Percentiles rank a stretch among this genome's conserved stretches.
These are phyloP conservation scores for Catunica adiposa DNA, from an alignment of 2,329 filamentous ascomycete species.

Conservation along the genomic window DNA sequence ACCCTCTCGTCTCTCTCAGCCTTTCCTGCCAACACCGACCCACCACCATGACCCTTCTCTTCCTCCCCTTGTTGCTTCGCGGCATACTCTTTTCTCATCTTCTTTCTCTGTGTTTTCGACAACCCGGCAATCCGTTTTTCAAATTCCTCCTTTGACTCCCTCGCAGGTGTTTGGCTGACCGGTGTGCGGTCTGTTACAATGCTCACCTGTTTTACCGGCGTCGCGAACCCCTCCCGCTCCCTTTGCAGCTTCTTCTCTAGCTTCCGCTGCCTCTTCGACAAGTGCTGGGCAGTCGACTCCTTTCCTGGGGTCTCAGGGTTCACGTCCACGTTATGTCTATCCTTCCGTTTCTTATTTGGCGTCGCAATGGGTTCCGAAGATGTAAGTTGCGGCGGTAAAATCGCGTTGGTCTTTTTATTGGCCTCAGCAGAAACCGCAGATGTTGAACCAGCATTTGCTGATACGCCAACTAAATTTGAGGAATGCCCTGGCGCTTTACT, in stretches of 20 bases:
- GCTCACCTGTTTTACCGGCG: neutral
- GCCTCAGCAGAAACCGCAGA: neutral
- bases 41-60: too few relatives aligned
- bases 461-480: too few relatives aligned
- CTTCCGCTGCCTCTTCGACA: neutral
- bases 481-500: neutral
- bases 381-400: neutral
- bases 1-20: neutral
- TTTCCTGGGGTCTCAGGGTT: neutral
- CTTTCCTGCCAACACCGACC: too few relatives aligned
- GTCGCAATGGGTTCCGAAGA: neutral
- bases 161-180: neutral
- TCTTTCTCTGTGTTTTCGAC: neutral
- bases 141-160: neutral
- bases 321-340: neutral
- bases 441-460: too few relatives aligned
- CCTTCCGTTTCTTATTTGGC: neutral
- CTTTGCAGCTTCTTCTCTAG: neutral
- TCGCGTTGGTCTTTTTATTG: neutral
- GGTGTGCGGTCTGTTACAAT: too few relatives aligned
- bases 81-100: neutral
- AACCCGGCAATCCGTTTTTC: neutral
- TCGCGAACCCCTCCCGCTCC: neutral
- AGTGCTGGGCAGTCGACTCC: neutral
- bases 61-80: neutral